A percentile compares a stretch with the other conserved stretches of the same genome.
Evolutionary conservation across 768 basidiomycete genomes (phyloP).

Genomic region (Albatrellus ellisii): DNA sequence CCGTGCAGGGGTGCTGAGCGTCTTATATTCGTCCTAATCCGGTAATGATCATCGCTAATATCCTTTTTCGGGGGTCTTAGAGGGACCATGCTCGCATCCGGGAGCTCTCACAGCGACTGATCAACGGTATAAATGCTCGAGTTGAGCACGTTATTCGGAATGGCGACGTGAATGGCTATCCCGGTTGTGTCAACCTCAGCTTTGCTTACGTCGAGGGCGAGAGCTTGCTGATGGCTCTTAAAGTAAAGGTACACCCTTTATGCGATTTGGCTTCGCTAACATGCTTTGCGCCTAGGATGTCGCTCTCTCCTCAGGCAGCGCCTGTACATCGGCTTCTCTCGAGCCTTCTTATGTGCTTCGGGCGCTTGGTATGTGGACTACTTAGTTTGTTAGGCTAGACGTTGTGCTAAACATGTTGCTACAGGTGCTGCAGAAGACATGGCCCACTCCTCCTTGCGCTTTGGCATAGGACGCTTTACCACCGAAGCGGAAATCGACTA

Average conservation of each 20-base stretch:
- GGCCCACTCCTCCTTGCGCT: slow-evolving; percentile 96
- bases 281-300: slow-evolving; percentile 51
- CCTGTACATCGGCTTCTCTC: slow-evolving; percentile 95
- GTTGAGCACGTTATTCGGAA: slow-evolving; percentile 91
- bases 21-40: neutral
- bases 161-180: slow-evolving; percentile 83
- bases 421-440: slow-evolving; percentile 93
- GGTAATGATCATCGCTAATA: slow-evolving; percentile 19
- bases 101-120: slow-evolving; percentile 66
- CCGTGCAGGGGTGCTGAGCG: slow-evolving; percentile 93
- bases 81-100: slow-evolving; percentile 68
- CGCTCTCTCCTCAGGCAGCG: slow-evolving; percentile 94
- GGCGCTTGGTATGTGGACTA: slow-evolving; percentile 54
- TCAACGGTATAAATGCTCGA: slow-evolving; percentile 66
- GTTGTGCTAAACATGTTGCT: slow-evolving; percentile 2
- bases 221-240: slow-evolving; percentile 93
- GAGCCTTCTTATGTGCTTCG: slow-evolving; percentile 98
- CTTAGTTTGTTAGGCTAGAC: neutral
- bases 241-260: slow-evolving; percentile 35
- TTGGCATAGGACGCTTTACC: slow-evolving; percentile 96
- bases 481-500: slow-evolving; percentile 96
- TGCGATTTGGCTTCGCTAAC: neutral
- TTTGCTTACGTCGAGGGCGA: slow-evolving; percentile 98
- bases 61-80: slow-evolving; percentile 24
- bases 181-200: slow-evolving; percentile 91